Base-by-base conservation (phyloP, 2,329 filamentous ascomycete species). In the Xylaria sp. region DNA sequence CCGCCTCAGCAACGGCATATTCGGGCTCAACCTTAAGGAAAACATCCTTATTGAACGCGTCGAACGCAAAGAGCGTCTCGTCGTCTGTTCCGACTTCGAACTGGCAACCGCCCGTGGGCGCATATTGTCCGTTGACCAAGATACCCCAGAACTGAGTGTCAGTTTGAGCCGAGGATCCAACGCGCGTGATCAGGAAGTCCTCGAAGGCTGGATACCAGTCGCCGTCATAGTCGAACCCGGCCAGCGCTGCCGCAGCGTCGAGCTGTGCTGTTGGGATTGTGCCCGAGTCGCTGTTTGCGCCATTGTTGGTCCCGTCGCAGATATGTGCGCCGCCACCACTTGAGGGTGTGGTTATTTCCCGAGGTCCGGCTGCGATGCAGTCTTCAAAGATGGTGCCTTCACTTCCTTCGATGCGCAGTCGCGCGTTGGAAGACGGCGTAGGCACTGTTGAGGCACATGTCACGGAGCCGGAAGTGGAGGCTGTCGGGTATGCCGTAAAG, bases 371-470 rank as follows among this genome's bases (percentile, higher is more conserved):
- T 9, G 49, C 51, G 13, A 64, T 13, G 26, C 61, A 64, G 15
- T 20, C 61, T 58, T 64, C 61, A 51, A 64, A 64, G 17, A 64
- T 64, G 6, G 61, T 64, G 23, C 51, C 61, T 2, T 64, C 61
- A 23, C n/a, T 36, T 2, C 61, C 61, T 2, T 58, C 61, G n/a
- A 64, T 56, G 28, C 53, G 61, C 1, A 64, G 40, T 10, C n/a
- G 51, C 2, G 61, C 61, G 20, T 64, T 64, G 20, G 48, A 36
- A 17, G 61, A 57, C 1, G 61, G 61, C 4, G 51, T 20, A 2
- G 53, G 17, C 17, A 49, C 61, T 5, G 36, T 64, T 17, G 40
- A 54, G 7, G 61, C 6, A 23, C 51, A 64, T 10, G 51, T 46
- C 13, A 64, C 53, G 15, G 38, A 26, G 10, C 61, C 61, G 5